Evolutionary conservation across 1,139 yeast genomes (phyloP).

Genomic region (Yamadazyma sp.): DNA sequence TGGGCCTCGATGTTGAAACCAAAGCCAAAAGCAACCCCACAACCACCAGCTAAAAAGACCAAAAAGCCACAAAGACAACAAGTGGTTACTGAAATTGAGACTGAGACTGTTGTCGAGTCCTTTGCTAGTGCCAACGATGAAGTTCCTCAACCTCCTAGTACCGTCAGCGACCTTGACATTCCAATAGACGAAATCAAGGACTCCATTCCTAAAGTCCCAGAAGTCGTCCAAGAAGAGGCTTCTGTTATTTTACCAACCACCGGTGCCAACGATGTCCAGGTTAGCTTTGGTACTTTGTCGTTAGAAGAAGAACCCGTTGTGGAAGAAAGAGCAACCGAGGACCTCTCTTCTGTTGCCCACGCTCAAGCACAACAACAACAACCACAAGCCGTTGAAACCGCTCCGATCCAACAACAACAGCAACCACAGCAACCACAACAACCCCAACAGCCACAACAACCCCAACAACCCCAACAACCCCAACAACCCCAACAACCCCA

Average conservation of each 20-base stretch:
- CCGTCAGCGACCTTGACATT: conserved; percentile 11
- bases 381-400: conserved; percentile 21
- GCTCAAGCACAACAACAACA: conserved; percentile 1
- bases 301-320: conserved; percentile 41
- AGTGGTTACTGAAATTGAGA: conserved; percentile 15
- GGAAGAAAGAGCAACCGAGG: conserved; percentile 2
- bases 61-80: conserved; percentile 12
- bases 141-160: neutral
- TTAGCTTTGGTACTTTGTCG: conserved; percentile 67
- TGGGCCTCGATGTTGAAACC: conserved; percentile 67
- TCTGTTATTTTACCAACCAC: conserved; percentile 69
- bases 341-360: conserved; percentile 6
- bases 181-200: conserved; percentile 17
- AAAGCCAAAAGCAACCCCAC: conserved; percentile 30
- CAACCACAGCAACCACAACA: conserved; percentile 13
- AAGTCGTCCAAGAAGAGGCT: conserved; percentile 12
- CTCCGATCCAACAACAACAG: conserved; percentile 13
- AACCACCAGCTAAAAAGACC: conserved; percentile 24
- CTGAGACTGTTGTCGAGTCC: conserved; percentile 9
- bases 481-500: conserved; percentile 7
- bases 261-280: conserved; percentile 58
- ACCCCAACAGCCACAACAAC: conserved; percentile 12
- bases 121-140: conserved; percentile 6
- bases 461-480: conserved; percentile 11
- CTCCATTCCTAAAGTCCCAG: conserved; percentile 20